Percentiles rank a stretch among this genome's conserved stretches.
Evolutionary conservation across 2,329 filamentous ascomycete species (phyloP).

Genomic region (Chaetomium strumarium): DNA sequence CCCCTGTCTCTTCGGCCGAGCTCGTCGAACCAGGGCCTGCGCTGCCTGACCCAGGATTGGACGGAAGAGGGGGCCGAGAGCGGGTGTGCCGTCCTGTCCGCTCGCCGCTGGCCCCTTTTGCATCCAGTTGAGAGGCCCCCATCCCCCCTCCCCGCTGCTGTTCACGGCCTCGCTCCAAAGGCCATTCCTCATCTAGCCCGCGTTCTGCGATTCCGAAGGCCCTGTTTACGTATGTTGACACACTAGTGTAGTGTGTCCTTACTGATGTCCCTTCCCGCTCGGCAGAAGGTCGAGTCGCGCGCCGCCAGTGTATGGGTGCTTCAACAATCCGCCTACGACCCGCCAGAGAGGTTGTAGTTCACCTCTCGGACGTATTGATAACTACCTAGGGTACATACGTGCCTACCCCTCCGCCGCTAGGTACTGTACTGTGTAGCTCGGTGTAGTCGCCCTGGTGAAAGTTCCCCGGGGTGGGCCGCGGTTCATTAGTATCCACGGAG

Average conservation of each 20-base stretch:
- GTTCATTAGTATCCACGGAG: background rate
- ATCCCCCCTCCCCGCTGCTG: conserved; percentile 11
- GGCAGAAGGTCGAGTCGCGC: conserved; percentile 15
- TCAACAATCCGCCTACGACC: background rate
- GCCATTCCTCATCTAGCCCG: conserved; percentile 17
- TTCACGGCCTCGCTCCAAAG: conserved; percentile 10
- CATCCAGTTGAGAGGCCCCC: conserved; percentile 14
- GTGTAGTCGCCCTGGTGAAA: background rate
- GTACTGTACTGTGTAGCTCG: background rate
- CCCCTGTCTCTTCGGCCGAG: conserved; percentile 33
- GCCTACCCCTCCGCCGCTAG: background rate
- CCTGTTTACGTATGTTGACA: background rate
- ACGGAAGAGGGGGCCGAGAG: conserved; percentile 21
- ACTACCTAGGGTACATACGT: too few relatives aligned
- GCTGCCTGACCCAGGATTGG: conserved; percentile 25
- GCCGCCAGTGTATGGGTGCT: background rate
- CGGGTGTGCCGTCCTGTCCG: conserved; percentile 17
- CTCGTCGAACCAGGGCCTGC: conserved; percentile 18
- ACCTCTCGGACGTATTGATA: background rate
- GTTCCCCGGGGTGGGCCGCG: background rate
- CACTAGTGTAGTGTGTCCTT: background rate
- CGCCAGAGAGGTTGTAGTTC: too few relatives aligned
- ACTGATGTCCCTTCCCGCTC: conserved; percentile 20
- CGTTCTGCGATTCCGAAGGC: conserved; percentile 14
- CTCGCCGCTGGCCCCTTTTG: conserved; percentile 9